A percentile compares a stretch with the other conserved stretches of the same genome.
These are phyloP conservation scores for Rhynchosporium agropyri DNA, from an alignment of 2,329 filamentous ascomycete species.

Conservation along the genomic window DNA sequence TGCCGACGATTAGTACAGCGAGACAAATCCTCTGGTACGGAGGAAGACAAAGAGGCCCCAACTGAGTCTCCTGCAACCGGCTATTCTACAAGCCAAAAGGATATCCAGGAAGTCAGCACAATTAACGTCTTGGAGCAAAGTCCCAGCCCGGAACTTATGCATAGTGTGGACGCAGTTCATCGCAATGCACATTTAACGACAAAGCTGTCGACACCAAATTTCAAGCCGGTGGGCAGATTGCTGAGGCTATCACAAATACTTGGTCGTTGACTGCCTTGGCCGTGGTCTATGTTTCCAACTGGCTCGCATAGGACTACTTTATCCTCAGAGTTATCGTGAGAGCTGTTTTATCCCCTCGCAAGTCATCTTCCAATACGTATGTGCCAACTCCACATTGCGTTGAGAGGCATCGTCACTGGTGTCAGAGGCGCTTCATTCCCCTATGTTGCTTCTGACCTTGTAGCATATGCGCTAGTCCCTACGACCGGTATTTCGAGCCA, in stretches of 20 bases:
- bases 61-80: neutral
- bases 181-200: conserved; percentile 14
- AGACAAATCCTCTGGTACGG: conserved; percentile 4
- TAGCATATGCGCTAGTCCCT: conserved; percentile 18
- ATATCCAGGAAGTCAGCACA: neutral
- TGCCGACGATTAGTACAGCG: too few relatives aligned
- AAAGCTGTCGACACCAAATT: conserved; percentile 19
- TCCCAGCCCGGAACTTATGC: neutral
- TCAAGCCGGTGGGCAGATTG: conserved; percentile 17
- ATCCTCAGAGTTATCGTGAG: neutral
- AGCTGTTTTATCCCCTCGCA: too few relatives aligned
- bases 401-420: conserved; percentile 18
- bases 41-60: neutral
- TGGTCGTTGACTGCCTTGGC: conserved; percentile 19
- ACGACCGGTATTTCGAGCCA: conserved; percentile 20
- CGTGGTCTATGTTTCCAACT: conserved; percentile 17
- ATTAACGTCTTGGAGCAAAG: conserved; percentile 11
- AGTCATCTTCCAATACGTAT: too few relatives aligned
- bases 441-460: conserved; percentile 23
- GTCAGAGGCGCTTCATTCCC: conserved; percentile 24
- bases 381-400: too few relatives aligned
- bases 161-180: neutral
- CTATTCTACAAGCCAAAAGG: neutral
- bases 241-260: conserved; percentile 22
- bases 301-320: conserved; percentile 18